Evolutionary conservation across 495 filamentous ascomycete species (phyloP), one percentile per base, ranked within the genome.

Genomic region (Lineolata rhizophorae): DNA sequence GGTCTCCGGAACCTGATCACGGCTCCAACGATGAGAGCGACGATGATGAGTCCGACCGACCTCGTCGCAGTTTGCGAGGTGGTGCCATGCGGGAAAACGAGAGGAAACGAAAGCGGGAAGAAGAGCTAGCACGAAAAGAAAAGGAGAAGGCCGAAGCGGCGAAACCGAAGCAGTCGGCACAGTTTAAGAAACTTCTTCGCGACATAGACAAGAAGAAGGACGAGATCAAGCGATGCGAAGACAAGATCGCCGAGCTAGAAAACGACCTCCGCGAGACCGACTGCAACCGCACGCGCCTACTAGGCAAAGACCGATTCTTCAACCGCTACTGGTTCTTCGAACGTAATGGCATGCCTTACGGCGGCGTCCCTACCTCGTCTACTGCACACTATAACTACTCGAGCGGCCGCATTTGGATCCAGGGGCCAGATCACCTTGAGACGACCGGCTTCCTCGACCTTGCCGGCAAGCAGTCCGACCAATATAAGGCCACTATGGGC

Each of bases 271-370:
- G 87, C 32, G 83, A 95, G 52, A 76, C 81, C 26, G 81, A 93
- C 48, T 91, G 85, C 45, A 76, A 81, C 24, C 75, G 87, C 31
- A 93, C 83, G 10, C 71, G 75, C 35, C 70, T 81, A 32, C 62
- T 97, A 8, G 87, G 87, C 27, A 79, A 81, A 39, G 87, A 97
- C 49, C 68, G 87, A 16, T 97, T 91, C 58, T 92, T 80, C 70
- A 97, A 95, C 47, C 77, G 83, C 14, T 97, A 95, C 48, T 94
- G 83, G 61, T 97, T 85, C 85, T 92, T 94, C 48, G 87, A 97
- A 53, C 76, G 84, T 22, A 97, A 95, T 46, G 87, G 83, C 18
- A 94, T 95, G 87, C 90, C 87, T 1, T 93, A 80, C 47, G 81
- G 60, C 29, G 90, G 90, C 2, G 58, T 93, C 36, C 85, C 83